Evolutionary conservation across 441 rosid genomes (phyloP), one percentile per base, ranked within the genome.

Genomic region (Corymbia calophylla): DNA sequence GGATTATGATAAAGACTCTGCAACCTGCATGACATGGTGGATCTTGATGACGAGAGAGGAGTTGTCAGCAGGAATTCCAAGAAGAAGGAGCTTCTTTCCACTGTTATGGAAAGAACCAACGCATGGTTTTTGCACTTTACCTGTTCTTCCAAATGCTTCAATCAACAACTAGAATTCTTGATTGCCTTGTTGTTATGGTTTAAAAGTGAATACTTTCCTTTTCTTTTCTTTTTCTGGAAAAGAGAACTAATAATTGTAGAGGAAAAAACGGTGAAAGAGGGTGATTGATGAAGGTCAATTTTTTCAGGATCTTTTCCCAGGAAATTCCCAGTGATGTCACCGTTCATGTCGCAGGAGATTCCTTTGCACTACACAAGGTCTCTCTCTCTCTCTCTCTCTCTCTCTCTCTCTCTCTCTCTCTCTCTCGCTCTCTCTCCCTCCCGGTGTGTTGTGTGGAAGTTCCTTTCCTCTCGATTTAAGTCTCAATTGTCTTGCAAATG

Each of bases 101-200:
- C 98, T 89, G 99, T 94, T 88, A 97, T 97, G 99, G 96, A 96
- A 94, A 95, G 99, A 95, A 98, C 99, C 88, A 97, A 96, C 91
- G 99, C 96, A 92, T 98, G 99, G 99, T 96, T 87, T 88, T 29
- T 90, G 87, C 77, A 53, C 35, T 32, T 91, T 54, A 86, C 66
- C 90, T 88, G 48, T 88, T 86, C 51, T 62, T 35, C 51, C 44
- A 55, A 60, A 39, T 44, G 55, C 27, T 44, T 73, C 70, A 66
- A 17, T 53, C 49, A 35, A 9, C 53, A 15, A 62, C 14, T 49
- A 35, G 51, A 12, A 18, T 13, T 23, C 62, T 32, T 27, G n/a
- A 60, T 17, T 55, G 35, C 25, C 55, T 56, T 66, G 44, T 54
- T 25, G 80, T 21, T 17, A 53, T 66, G 44, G 66, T n/a, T 27